Base-by-base conservation (phyloP, 2,329 filamentous ascomycete species). In the Acarospora socialis region DNA sequence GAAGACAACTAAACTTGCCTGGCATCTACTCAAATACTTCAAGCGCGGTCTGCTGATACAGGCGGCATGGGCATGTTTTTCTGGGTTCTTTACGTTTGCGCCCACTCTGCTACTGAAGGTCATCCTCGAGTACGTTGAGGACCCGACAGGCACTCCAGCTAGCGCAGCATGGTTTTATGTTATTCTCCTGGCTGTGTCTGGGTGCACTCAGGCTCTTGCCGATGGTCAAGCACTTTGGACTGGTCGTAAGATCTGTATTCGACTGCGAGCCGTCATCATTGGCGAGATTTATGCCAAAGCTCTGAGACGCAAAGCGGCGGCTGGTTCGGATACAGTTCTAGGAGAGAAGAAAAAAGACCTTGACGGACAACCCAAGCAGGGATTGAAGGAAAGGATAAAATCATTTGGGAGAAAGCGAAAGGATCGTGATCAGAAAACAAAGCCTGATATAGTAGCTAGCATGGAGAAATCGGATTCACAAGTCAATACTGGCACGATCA, bases 211-310 rank as follows among this genome's bases (percentile, higher is more conserved):
- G 36, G 90, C 87, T 4, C 65, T 92, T 14, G 76, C 76, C 19
- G 83, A 90, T 54, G 81, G 80, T 13, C 81, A 90, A 53, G 81
- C 83, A 6, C 66, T 98, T 0, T 98, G 82, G 81, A 79, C 92
- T 37, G 90, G 90, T 10, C 78, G 90, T 34, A 93, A 84, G 55
- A 81, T 95, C 39, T 94, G 86, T 56, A 87, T 98, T 46, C 78
- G 83, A 39, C 67, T 95, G 25, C 79, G 87, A 40, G 86, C 90
- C 30, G 90, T 98, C 49, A 84, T 98, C 40, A 83, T 98, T 43
- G 90, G 90, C 34, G 90, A 98, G 49, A 90, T 98, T 28, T 98
- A 98, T 53, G 81, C 84, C 35, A 98, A 98, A 59, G 83, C 90
- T 2, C 67, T 98, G 12, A 76, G 92, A 41, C 77, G 90, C 45